Percentiles rank a stretch among this genome's conserved stretches.
These are phyloP conservation scores for Cucumis melo DNA, from an alignment of 306 rosid species.

Conservation along the genomic window DNA sequence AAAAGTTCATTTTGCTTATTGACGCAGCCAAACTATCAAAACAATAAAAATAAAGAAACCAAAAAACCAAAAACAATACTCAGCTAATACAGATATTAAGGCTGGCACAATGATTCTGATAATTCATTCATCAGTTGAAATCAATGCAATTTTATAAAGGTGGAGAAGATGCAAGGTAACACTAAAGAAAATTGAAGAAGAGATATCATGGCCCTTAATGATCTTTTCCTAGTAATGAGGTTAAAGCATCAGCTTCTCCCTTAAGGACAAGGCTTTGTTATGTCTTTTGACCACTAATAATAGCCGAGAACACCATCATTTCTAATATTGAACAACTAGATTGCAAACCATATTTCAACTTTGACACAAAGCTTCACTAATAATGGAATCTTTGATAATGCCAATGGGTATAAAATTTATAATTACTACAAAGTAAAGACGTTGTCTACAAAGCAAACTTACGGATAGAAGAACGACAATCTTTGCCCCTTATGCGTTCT, in stretches of 20 bases:
- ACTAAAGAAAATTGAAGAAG: background rate
- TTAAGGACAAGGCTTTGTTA: background rate
- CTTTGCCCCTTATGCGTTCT: constrained; percentile 83
- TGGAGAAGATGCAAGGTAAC: background rate
- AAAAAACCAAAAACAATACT: too few species aligned
- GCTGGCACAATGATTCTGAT: background rate
- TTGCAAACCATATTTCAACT: background rate
- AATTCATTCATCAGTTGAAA: background rate
- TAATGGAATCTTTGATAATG: background rate
- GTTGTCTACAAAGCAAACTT: constrained; percentile 16
- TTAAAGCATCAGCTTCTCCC: background rate
- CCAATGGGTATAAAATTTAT: background rate
- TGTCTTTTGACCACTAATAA: background rate
- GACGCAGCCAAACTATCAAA: too few species aligned
- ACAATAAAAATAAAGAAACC: too few species aligned
- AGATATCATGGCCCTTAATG: background rate
- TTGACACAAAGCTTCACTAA: background rate
- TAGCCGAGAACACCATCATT: background rate
- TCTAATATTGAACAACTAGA: background rate
- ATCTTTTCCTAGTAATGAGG: background rate
- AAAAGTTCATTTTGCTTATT: too few species aligned
- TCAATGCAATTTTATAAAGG: background rate
- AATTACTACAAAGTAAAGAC: background rate
- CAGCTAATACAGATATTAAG: background rate
- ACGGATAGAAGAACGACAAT: constrained; percentile 87